These are phyloP conservation scores for Penicillium alfredii DNA, from an alignment of 495 filamentous ascomycete genomes.

Conservation along the genomic window DNA sequence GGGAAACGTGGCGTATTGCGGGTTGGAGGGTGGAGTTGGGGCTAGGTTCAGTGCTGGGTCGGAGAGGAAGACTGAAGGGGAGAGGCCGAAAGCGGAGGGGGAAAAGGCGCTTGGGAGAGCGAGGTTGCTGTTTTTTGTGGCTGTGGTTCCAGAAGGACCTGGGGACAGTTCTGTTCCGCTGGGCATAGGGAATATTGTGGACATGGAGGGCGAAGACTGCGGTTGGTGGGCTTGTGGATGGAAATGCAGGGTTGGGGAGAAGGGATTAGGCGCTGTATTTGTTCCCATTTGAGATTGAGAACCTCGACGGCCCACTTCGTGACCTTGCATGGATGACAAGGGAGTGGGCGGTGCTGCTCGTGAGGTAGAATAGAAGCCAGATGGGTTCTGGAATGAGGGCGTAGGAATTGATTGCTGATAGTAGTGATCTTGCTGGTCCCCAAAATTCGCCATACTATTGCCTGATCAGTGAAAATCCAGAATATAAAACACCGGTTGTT, in stretches of 20 bases:
- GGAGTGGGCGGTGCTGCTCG: slow-evolving; percentile 8
- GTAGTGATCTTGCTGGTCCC: slow-evolving; percentile 19
- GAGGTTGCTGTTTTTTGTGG: slow-evolving; percentile 10
- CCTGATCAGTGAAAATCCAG: too few species aligned
- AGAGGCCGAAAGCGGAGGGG: slow-evolving; percentile 27
- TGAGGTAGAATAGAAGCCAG: slow-evolving; percentile 9
- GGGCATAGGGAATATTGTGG: too few species aligned
- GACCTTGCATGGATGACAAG: slow-evolving; percentile 9
- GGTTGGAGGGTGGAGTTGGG: slow-evolving; percentile 31
- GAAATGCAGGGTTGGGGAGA: slow-evolving; percentile 19
- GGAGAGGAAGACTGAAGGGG: slow-evolving; percentile 28
- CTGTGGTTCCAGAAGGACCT: not conserved
- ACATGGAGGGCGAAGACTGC: slow-evolving; percentile 14
- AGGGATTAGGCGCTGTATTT: not conserved
- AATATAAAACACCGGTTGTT: slow-evolving; percentile 1
- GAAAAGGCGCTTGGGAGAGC: slow-evolving; percentile 25
- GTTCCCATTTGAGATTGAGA: slow-evolving; percentile 5
- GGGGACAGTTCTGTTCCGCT: slow-evolving; percentile 6
- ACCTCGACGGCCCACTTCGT: slow-evolving; percentile 10
- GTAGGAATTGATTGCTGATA: slow-evolving; percentile 16
- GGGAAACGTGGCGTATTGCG: slow-evolving; percentile 42
- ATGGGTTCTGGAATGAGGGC: slow-evolving; percentile 11
- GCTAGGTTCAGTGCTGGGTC: slow-evolving; percentile 24
- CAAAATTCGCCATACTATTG: slow-evolving; percentile 2
- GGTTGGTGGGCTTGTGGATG: slow-evolving; percentile 7